Percentiles rank a stretch among this genome's conserved stretches.
phyloP scores from a whole-genome alignment of 305 asterid species.

The Fraxinus ornus region DNA sequence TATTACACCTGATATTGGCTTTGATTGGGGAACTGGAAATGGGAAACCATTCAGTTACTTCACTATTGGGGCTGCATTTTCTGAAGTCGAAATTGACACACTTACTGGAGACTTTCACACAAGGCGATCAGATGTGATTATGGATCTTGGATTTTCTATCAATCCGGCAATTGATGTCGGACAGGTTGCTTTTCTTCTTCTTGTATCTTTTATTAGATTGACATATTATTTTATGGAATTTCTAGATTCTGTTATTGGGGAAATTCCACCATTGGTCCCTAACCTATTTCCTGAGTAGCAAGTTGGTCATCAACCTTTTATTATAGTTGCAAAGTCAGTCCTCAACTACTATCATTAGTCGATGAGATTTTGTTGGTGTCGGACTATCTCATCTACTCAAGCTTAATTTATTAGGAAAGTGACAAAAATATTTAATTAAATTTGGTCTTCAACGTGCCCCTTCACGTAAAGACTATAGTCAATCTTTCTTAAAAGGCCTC shows the following conservation, averaged over 20 bases:
- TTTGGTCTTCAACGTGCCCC: not conserved
- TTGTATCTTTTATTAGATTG: not conserved
- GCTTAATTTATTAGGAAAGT: not conserved
- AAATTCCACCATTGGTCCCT: not conserved
- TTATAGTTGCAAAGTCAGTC: not conserved
- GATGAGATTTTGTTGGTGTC: not conserved
- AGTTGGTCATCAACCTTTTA: not conserved
- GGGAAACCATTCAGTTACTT: conserved; percentile 77
- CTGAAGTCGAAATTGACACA: conserved; percentile 95
- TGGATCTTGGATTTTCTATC: conserved; percentile 89
- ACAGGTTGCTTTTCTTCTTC: conserved; percentile 52
- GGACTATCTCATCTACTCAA: not conserved
- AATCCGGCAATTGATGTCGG: conserved; percentile 97
- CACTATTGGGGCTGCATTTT: conserved; percentile 90
- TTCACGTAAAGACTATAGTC: not conserved
- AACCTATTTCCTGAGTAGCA: not conserved
- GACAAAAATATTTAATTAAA: not conserved
- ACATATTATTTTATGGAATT: not conserved
- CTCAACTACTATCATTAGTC: not conserved
- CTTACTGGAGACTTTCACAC: conserved; percentile 91
- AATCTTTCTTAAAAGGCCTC: not conserved
- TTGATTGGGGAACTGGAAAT: conserved; percentile 75
- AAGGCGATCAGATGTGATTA: conserved; percentile 65
- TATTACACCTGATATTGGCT: conserved; percentile 73
- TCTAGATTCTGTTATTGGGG: not conserved